These are phyloP conservation scores for Colletotrichum sidae DNA, from an alignment of 2,329 filamentous ascomycete species.

Conservation along the genomic window DNA sequence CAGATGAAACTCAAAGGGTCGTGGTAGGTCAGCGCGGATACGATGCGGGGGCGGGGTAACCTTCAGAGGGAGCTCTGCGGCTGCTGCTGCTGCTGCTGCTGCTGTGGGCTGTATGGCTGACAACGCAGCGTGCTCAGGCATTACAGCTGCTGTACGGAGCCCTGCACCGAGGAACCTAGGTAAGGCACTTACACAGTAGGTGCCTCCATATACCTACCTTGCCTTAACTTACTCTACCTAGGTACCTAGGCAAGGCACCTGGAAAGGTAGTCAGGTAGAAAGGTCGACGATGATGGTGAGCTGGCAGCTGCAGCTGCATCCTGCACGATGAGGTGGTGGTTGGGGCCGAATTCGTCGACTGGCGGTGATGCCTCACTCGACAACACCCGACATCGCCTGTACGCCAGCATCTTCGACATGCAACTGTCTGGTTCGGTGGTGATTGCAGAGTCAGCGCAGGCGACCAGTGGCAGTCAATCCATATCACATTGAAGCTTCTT, in stretches of 20 bases:
- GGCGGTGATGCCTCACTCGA: slow-evolving; percentile 22
- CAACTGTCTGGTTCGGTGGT: too few relatives aligned
- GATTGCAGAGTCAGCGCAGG: too few relatives aligned
- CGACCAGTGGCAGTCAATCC: too few relatives aligned
- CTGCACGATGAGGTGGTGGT: slow-evolving; percentile 35
- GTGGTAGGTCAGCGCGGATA: slow-evolving; percentile 5
- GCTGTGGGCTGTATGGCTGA: slow-evolving; percentile 7
- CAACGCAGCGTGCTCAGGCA: not conserved
- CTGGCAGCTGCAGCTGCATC: slow-evolving; percentile 15
- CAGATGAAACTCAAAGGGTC: slow-evolving; percentile 37
- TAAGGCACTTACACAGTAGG: too few relatives aligned
- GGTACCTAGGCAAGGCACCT: not conserved
- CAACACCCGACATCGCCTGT: slow-evolving; percentile 5
- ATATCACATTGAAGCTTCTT: too few relatives aligned
- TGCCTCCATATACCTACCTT: too few relatives aligned
- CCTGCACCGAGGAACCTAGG: too few relatives aligned
- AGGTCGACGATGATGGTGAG: slow-evolving; percentile 6
- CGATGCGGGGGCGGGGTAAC: slow-evolving; percentile 24
- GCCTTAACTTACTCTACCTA: not conserved
- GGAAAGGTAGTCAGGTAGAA: not conserved
- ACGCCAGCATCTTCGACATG: too few relatives aligned
- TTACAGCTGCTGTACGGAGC: not conserved
- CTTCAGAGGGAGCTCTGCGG: not conserved
- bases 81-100: slow-evolving; percentile 1
- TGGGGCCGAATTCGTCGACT: slow-evolving; percentile 12